Percentiles rank a stretch among this genome's conserved stretches.
phyloP scores from a whole-genome alignment of 306 rosid species.

The Citrullus amarus region DNA sequence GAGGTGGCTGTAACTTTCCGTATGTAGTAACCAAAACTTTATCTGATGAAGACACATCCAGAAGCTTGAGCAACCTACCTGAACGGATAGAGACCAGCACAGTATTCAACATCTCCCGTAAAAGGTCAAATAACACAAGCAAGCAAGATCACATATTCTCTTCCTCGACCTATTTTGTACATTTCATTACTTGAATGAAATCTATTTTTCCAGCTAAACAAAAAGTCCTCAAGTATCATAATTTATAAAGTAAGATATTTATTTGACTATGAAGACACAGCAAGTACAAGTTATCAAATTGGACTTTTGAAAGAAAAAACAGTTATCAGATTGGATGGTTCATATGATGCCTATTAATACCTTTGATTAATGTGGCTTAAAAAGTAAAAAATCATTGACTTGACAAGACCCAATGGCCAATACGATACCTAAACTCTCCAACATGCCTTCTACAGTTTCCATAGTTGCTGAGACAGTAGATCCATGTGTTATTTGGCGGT shows the following conservation, averaged over 20 bases:
- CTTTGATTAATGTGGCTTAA: background rate
- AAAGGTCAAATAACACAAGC: background rate
- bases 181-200: background rate
- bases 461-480: slow-evolving; percentile 60
- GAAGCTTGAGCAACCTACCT: slow-evolving; percentile 84
- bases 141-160: background rate
- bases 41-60: slow-evolving; percentile 67
- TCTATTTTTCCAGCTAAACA: background rate
- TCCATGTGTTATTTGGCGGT: slow-evolving; percentile 57
- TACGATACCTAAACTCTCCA: slow-evolving; percentile 69
- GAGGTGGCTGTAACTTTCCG: slow-evolving; percentile 94
- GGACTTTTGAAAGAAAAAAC: too few relatives aligned
- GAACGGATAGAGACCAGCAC: slow-evolving; percentile 14
- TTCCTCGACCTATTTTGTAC: background rate
- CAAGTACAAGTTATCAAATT: background rate
- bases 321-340: background rate
- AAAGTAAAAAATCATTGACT: background rate
- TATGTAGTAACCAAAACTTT: slow-evolving; percentile 62
- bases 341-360: background rate
- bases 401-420: background rate
- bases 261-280: background rate
- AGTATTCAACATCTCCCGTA: background rate
- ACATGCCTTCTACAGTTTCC: slow-evolving; percentile 94
- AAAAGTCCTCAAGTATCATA: background rate
- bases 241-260: background rate